Evolutionary conservation across 108 stramenopile genomes (phyloP).

Genomic region (Heterococcus sp.): DNA sequence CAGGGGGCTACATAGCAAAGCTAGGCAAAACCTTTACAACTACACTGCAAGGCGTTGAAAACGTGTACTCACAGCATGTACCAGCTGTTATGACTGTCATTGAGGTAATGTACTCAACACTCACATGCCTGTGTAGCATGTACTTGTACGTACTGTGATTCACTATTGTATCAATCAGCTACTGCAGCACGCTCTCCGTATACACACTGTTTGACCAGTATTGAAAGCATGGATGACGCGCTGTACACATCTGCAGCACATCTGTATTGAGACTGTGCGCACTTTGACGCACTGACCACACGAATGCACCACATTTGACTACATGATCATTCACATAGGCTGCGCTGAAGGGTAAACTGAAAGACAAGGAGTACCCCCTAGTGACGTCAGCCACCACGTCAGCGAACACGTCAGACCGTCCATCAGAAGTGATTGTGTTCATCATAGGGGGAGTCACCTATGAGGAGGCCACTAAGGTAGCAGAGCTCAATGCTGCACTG

Average conservation of each 20-base stretch:
- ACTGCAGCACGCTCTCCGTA: too few species aligned
- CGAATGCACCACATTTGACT: too few species aligned
- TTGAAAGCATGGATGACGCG: too few species aligned
- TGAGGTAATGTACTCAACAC: background rate
- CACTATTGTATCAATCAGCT: too few species aligned
- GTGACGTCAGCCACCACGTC: background rate
- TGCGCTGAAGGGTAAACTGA: slow-evolving; percentile 78
- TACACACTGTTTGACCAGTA: too few species aligned
- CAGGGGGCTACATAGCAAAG: slow-evolving; percentile 73
- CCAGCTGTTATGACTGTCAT: slow-evolving; percentile 76
- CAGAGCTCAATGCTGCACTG: slow-evolving; percentile 41
- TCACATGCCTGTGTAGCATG: too few species aligned
- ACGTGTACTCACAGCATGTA: slow-evolving; percentile 95
- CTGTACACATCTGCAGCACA: too few species aligned
- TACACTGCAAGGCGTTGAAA: slow-evolving; percentile 75
- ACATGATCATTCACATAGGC: too few species aligned
- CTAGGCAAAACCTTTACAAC: slow-evolving; percentile 87
- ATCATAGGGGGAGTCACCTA: slow-evolving; percentile 49
- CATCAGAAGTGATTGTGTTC: slow-evolving; percentile 47
- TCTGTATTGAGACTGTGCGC: too few species aligned
- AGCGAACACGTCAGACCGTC: background rate
- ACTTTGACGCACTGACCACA: too few species aligned
- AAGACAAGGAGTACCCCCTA: slow-evolving; percentile 68
- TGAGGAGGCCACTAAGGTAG: slow-evolving; percentile 49
- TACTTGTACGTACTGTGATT: too few species aligned